Conservation (phyloP, 75 land plant species). For the Selaginella tamariscina region DNA sequence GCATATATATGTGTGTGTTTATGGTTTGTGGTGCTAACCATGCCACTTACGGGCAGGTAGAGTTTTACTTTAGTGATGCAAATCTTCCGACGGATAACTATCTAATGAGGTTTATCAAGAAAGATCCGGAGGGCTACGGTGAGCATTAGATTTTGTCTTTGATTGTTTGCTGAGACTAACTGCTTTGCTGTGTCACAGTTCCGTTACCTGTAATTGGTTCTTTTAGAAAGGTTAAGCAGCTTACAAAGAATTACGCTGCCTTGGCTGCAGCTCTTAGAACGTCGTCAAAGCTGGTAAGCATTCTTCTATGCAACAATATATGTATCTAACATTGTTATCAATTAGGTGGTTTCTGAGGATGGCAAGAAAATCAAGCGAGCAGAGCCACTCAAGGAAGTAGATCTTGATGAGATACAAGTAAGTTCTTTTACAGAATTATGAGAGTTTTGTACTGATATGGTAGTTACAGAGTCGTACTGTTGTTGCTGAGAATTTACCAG, state of each 20-base stretch:
- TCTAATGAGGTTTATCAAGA: constrained; percentile 53
- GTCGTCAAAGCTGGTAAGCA: constrained; percentile 62
- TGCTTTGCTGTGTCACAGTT: constrained; percentile 35
- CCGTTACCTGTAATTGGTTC: constrained; percentile 65
- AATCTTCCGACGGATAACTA: constrained; percentile 76
- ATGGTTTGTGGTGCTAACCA: background rate
- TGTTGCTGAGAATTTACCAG: constrained; percentile 71
- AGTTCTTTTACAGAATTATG: background rate
- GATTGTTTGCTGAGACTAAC: background rate
- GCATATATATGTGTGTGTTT: background rate
- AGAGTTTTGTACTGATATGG: background rate
- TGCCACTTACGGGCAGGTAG: constrained; percentile 60
- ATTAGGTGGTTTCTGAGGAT: constrained; percentile 67
- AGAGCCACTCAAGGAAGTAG: constrained; percentile 51
- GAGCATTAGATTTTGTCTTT: constrained; percentile 17
- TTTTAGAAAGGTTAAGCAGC: constrained; percentile 63
- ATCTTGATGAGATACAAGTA: constrained; percentile 89
- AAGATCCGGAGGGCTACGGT: constrained; percentile 82
- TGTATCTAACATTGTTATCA: background rate
- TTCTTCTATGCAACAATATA: background rate
- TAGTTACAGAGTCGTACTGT: constrained; percentile 52
- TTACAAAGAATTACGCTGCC: constrained; percentile 33
- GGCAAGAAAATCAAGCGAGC: constrained; percentile 69
- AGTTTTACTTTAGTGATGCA: constrained; percentile 85
- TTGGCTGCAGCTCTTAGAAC: constrained; percentile 54